Base-by-base conservation (phyloP, 345 rosid species). In the Salix viminalis region DNA sequence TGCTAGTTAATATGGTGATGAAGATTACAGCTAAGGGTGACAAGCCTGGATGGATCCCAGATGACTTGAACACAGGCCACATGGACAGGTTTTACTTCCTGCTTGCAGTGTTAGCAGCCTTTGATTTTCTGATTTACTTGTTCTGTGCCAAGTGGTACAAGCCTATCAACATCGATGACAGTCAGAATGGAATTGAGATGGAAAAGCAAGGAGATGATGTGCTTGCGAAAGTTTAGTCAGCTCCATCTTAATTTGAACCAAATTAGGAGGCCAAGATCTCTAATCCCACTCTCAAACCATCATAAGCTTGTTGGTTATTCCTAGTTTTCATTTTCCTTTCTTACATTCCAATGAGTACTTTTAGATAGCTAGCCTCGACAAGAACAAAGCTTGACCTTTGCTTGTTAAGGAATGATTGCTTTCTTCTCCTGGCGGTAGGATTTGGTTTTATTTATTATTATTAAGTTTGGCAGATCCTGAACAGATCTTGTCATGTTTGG, bases 61-160 rank as follows among this genome's bases (percentile, higher is more conserved):
- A 85, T 7, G 79, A 91, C 78, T 68, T 94, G 58, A 94, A 94
- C 72, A 21, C 24, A 4, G 97, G 97, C 34, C 97, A 91, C 54
- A 84, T 94, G 87, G 97, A 94, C 79, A 72, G 96, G 75, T 92
- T 91, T 76, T 92, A 88, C 83, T 89, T 91, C 82, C 77, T 91
- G 1, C 78, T 94, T 12, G 98, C 97, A 0, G 77, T 4, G 4
- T 76, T 94, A 2, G 81, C 95, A 18, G 90, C 88, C n/a, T n/a
- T 89, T 1, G 96, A 94, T 85, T 90, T 91, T 36, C 77, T 80
- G 41, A 61, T 91, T 13, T 94, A 91, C 74, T 66, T 91, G 84
- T 65, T 80, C 2, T 90, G 87, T 77, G 94, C 98, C 2, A 92
- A 76, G 54, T 90, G 97, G 97, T 94, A 94, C 77, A 89, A 80